A percentile compares a stretch with the other conserved stretches of the same genome.
These are phyloP conservation scores for Tetrapisispora pingtungensis DNA, from an alignment of 805 yeast species.

Conservation along the genomic window DNA sequence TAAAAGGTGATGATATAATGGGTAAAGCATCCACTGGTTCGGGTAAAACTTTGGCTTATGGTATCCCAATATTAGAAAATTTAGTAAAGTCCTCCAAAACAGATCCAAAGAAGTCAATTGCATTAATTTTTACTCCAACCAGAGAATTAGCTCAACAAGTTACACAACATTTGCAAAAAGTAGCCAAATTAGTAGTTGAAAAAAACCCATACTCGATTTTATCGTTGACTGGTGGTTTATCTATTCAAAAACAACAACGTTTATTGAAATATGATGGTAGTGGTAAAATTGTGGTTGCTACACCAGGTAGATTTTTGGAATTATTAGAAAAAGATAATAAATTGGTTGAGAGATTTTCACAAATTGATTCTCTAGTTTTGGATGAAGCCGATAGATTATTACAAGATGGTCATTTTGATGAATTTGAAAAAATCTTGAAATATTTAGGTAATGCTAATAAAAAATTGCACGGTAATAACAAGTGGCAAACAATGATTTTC, in stretches of 20 bases:
- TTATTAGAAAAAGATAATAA: constrained; percentile 51
- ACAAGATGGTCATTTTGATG: constrained; percentile 95
- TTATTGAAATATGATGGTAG: constrained; percentile 58
- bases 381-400: constrained; percentile 95
- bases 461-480: constrained; percentile 29
- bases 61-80: constrained; percentile 78
- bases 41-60: constrained; percentile 94
- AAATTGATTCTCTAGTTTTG: constrained; percentile 48
- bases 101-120: constrained; percentile 41
- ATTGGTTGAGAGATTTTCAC: constrained; percentile 33
- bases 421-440: constrained; percentile 71
- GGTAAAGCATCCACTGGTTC: constrained; percentile 98
- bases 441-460: constrained; percentile 37
- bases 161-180: constrained; percentile 56
- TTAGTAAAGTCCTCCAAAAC: constrained; percentile 21
- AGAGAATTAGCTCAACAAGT: constrained; percentile 96
- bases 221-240: constrained; percentile 86
- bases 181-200: constrained; percentile 33
- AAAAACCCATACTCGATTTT: constrained; percentile 52
- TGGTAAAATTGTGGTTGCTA: constrained; percentile 70
- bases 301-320: constrained; percentile 91
- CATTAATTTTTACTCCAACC: constrained; percentile 85
- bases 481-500: constrained; percentile 82
- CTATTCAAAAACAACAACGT: constrained; percentile 89
- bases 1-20: constrained; percentile 69